Evolutionary conservation across 495 filamentous ascomycete species (phyloP), one percentile per base, ranked within the genome.

Genomic region (Umbilicaria muhlenbergii): DNA sequence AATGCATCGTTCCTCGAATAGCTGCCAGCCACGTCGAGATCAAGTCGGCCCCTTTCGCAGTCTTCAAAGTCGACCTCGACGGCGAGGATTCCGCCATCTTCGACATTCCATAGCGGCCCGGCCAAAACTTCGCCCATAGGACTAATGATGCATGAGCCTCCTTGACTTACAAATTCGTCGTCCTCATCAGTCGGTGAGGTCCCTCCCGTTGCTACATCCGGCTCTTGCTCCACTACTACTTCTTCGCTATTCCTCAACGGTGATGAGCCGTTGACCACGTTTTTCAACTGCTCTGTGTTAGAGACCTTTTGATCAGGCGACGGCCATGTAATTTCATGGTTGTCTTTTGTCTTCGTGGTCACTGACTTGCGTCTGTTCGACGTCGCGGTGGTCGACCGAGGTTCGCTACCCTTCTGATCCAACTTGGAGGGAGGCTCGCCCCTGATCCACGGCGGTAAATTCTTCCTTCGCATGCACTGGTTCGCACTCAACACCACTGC

Each of bases 401-500:
- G 14, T 35, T 36, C 40, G 35, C 37, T 40, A 14, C 31, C 28
- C 15, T 43, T 35, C 16, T 38, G 17, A 28, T 44, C 24, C 24
- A 2, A 7, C 34, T 40, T 35, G 15, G 13, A 12, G 0, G 38
- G 44, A 10, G 42, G 35, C 10, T 50, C 43, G 7, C 61, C 49
- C 28, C 50, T 65, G 36, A 79, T 68, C 77, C 77, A 81, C 0
- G 38, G 42, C 1, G 77, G 77, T 8, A 81, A 57, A 46, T 81
- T 61, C 24, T 63, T 68, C 40, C 61, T 61, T 44, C 62, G 70
- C 2, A 85, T 72, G 53, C 81, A 89, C 62, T 93, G 87, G 57
- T 94, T 95, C 11, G 81, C 75, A 46, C 76, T 83, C 1, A 96
- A 61, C n/a, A 96, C 86, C 47, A 88, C 86, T 40, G 83, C 81